Conservation (phyloP, 192 early-diverging fungal genomes). For the Allomyces macrogynus region DNA sequence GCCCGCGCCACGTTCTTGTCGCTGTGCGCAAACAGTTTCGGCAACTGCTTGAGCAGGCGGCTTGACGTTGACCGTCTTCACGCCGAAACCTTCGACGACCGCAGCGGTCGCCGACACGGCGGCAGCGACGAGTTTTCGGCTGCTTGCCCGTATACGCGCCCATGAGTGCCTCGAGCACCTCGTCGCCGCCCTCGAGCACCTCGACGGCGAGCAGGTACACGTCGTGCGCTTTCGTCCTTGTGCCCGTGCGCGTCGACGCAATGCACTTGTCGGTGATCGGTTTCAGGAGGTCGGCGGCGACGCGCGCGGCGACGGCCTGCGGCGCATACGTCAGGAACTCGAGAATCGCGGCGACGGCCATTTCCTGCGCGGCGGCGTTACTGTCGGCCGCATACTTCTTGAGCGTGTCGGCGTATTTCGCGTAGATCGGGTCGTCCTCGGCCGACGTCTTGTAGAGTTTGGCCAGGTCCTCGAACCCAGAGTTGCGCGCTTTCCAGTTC, state of each 20-base stretch:
- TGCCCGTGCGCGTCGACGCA: conserved; percentile 56
- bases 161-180: conserved; percentile 35
- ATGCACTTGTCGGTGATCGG: conserved; percentile 56
- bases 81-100: conserved; percentile 55
- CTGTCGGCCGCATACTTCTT: neutral
- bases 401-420: neutral
- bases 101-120: conserved; percentile 38
- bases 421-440: conserved; percentile 4
- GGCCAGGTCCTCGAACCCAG: conserved; percentile 4
- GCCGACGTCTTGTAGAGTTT: neutral
- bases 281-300: neutral
- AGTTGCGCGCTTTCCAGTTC: conserved; percentile 3
- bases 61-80: conserved; percentile 57
- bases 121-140: conserved; percentile 77
- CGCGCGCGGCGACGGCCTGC: neutral
- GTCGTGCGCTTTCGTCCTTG: conserved; percentile 55
- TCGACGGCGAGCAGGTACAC: conserved; percentile 72
- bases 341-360: neutral
- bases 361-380: neutral
- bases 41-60: conserved; percentile 62
- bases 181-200: conserved; percentile 41
- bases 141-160: conserved; percentile 66
- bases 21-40: conserved; percentile 79
- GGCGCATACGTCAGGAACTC: neutral
- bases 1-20: conserved; percentile 78